Evolutionary conservation across 2,329 filamentous ascomycete genomes (phyloP).

Genomic region (Diplodia seriata): DNA sequence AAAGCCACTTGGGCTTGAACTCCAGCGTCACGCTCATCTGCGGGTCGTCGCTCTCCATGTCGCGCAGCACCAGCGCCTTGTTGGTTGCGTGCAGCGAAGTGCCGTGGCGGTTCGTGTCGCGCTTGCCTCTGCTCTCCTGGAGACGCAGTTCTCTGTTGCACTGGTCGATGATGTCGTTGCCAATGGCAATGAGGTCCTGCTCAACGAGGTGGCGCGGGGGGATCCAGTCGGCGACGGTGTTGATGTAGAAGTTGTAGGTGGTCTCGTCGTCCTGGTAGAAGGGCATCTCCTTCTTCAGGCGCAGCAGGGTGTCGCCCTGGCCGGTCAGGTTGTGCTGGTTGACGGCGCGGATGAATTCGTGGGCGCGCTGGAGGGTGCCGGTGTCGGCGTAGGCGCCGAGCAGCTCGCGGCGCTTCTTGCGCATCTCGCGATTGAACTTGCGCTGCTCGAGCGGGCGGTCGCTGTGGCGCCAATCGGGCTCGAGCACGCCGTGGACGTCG

Average conservation of each 20-base stretch:
- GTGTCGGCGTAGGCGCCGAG: neutral
- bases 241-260: slow-evolving; percentile 31
- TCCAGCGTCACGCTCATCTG: slow-evolving; percentile 41
- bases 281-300: slow-evolving; percentile 32
- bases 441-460: slow-evolving; percentile 20
- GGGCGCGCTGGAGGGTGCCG: neutral
- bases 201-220: slow-evolving; percentile 27
- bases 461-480: slow-evolving; percentile 32
- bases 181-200: slow-evolving; percentile 28
- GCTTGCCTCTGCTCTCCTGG: slow-evolving; percentile 16
- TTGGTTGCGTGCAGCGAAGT: slow-evolving; percentile 20
- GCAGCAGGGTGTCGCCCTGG: slow-evolving; percentile 29
- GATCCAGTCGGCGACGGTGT: slow-evolving; percentile 29
- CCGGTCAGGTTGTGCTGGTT: slow-evolving; percentile 29
- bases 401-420: slow-evolving; percentile 12
- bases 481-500: slow-evolving; percentile 15
- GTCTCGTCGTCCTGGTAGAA: slow-evolving; percentile 32
- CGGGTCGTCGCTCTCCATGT: slow-evolving; percentile 32
- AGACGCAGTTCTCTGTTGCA: slow-evolving; percentile 25
- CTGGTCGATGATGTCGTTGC: slow-evolving; percentile 25
- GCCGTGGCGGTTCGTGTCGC: slow-evolving; percentile 16
- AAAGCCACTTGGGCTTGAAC: slow-evolving; percentile 58
- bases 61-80: slow-evolving; percentile 21
- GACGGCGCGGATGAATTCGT: slow-evolving; percentile 13
- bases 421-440: slow-evolving; percentile 25